Base-by-base conservation (phyloP, 805 yeast species). In the Dipodascus albidus region DNA sequence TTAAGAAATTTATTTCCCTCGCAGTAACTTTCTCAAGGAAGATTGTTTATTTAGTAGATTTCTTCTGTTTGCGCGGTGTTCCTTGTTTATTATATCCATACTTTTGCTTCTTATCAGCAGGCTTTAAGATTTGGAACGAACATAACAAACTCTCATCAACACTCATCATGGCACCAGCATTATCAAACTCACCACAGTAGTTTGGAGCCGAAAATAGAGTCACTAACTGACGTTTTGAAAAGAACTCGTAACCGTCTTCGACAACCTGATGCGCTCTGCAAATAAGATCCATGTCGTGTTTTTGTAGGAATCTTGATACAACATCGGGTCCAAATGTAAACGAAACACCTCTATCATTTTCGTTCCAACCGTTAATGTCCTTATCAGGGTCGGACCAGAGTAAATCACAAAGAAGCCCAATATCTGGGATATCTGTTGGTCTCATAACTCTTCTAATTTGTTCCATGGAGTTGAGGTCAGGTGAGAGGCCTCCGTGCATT, bases 271-370 rank as follows among this genome's bases (percentile, higher is more conserved):
- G 99, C 49, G 98, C 98, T 69, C 99, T 82, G 74, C 98, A 93
- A 64, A 91, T 90, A 66, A 91, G 81, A 71, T 93, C 98, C 93
- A 91, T 87, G 68, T 91, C 98, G 71, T 91, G 98, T 67, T 89
- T 90, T 70, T 91, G 97, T 69, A 93, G 74, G 69, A 91, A 91
- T 71, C 98, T 79, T 60, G 96, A 86, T 53, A 91, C 98, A 52
- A 91, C 98, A 70, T 91, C 99, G 8, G 98, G 98, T n/a, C 98
- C 98, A 73, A 93, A 91, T n/a, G 98, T 91, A 71, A 90, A 91
- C 23, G 97, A 89, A 57, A 91, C 98, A 67, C 98, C 98, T 73
- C 99, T 86, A 74, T 93, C 99, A 70, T 93, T 91, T 74, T 93
- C 99, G 63, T 95, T 85, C 99, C 99, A 91, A 19, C 98, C 99